Percentiles rank a stretch among this genome's conserved stretches.
Conservation (phyloP, 768 basidiomycete genomes). For the Podaxis sp. region DNA sequence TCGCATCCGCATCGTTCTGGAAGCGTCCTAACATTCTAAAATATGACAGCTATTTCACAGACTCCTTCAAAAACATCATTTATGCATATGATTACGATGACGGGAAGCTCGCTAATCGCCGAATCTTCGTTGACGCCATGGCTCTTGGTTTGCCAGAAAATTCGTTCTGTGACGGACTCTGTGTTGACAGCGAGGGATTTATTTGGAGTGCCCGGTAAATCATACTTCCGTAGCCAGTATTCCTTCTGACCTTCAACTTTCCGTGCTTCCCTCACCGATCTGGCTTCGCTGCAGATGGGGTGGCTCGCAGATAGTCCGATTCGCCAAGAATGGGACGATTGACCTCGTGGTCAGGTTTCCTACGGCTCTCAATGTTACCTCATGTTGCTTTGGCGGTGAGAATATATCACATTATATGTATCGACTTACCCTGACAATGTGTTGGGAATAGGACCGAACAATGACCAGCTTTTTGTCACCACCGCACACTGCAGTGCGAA, state of each 20-base stretch:
- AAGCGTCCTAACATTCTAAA: conserved; percentile 8
- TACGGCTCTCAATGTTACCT: conserved; percentile 61
- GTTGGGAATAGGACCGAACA: conserved; percentile 45
- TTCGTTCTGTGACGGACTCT: conserved; percentile 65
- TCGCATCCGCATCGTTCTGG: background rate
- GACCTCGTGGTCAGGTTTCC: conserved; percentile 61
- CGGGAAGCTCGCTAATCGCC: conserved; percentile 55
- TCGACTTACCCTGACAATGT: conserved; percentile 4
- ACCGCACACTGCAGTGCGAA: conserved; percentile 61
- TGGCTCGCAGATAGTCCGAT: conserved; percentile 58
- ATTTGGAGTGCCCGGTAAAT: conserved; percentile 62
- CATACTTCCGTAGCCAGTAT: background rate
- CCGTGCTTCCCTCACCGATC: conserved; percentile 14
- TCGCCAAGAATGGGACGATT: conserved; percentile 49
- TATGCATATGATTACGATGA: conserved; percentile 66
- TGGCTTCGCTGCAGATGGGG: conserved; percentile 49
- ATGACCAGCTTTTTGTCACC: conserved; percentile 66
- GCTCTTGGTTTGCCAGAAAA: conserved; percentile 48
- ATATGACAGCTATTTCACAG: conserved; percentile 63
- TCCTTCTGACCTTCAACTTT: conserved; percentile 1
- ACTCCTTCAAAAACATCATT: conserved; percentile 64
- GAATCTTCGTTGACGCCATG: conserved; percentile 57
- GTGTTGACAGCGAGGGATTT: conserved; percentile 60
- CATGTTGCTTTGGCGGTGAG: conserved; percentile 70
- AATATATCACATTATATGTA: background rate